These are phyloP conservation scores for Penicillium nucicola DNA, from an alignment of 495 filamentous ascomycete genomes.

Conservation along the genomic window DNA sequence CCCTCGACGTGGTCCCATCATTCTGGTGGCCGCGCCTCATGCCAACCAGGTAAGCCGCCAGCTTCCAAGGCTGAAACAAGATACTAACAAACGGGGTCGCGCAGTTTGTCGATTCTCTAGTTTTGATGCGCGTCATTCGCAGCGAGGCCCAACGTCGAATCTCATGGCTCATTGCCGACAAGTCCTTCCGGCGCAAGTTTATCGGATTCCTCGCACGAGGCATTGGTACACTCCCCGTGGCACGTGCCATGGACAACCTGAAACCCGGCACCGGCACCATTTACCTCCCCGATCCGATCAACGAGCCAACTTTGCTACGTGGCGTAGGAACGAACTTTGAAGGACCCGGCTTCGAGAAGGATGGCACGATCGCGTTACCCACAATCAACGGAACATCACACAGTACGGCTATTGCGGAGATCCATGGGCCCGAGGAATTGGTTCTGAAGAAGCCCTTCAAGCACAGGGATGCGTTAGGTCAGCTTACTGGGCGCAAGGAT, in stretches of 20 bases:
- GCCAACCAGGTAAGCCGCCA: constrained; percentile 77
- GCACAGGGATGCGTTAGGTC: constrained; percentile 61
- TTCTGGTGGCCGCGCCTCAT: constrained; percentile 97
- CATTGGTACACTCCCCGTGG: constrained; percentile 84
- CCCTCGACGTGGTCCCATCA: constrained; percentile 78
- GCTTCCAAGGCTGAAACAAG: background rate
- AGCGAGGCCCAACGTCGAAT: constrained; percentile 84
- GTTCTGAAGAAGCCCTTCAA: constrained; percentile 83
- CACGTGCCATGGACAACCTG: constrained; percentile 82
- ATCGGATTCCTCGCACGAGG: constrained; percentile 77
- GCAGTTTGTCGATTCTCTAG: constrained; percentile 91
- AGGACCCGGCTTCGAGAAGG: constrained; percentile 63
- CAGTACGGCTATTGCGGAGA: constrained; percentile 75
- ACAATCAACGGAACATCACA: constrained; percentile 74
- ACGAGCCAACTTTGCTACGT: constrained; percentile 78
- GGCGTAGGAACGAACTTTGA: constrained; percentile 87
- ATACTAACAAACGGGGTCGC: constrained; percentile 4
- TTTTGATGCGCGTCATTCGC: constrained; percentile 85
- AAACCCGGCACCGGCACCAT: constrained; percentile 76
- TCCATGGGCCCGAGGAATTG: constrained; percentile 77
- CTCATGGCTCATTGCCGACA: constrained; percentile 88
- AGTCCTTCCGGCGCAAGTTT: constrained; percentile 83
- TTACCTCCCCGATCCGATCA: constrained; percentile 85
- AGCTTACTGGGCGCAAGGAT: constrained; percentile 74
- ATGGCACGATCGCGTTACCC: constrained; percentile 84